Evolutionary conservation across 257 asterid species (phyloP).

Genomic region (Penstemon eatonii): DNA sequence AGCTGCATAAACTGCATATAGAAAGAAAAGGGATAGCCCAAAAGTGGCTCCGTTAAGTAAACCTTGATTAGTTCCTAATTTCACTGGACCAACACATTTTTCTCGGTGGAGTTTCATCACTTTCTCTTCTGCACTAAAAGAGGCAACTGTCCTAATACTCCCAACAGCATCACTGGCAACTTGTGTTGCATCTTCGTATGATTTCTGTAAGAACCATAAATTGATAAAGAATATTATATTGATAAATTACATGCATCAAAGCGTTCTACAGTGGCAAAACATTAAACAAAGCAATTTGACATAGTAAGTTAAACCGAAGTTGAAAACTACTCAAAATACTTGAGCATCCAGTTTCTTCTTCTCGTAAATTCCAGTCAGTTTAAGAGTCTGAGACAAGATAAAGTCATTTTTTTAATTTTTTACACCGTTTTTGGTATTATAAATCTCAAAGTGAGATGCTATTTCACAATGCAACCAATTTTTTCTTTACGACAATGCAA

Average conservation of each 20-base stretch:
- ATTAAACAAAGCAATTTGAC: too few species aligned
- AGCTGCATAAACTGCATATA: slow-evolving; percentile 50
- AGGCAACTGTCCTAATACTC: slow-evolving; percentile 67
- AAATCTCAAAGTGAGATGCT: too few species aligned
- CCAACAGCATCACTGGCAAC: slow-evolving; percentile 69
- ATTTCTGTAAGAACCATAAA: slow-evolving; percentile 36
- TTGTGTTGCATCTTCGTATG: slow-evolving; percentile 64
- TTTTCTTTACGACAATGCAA: neutral
- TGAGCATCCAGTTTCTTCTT: too few species aligned
- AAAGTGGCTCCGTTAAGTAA: slow-evolving; percentile 52
- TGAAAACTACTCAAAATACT: too few species aligned
- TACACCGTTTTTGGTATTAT: too few species aligned
- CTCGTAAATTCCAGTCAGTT: too few species aligned
- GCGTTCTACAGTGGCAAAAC: too few species aligned
- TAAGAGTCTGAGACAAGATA: too few species aligned
- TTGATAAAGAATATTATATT: slow-evolving; percentile 11
- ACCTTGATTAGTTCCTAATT: slow-evolving; percentile 46
- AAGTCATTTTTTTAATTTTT: too few species aligned
- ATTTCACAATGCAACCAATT: neutral
- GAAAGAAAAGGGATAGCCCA: slow-evolving; percentile 55
- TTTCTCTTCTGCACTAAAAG: slow-evolving; percentile 68
- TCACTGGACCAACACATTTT: slow-evolving; percentile 50
- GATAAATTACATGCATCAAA: neutral
- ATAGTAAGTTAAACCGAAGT: too few species aligned
- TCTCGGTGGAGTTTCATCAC: slow-evolving; percentile 48